Base-by-base conservation (phyloP, 2,329 filamentous ascomycete genomes). In the Cercospora beticola region DNA sequence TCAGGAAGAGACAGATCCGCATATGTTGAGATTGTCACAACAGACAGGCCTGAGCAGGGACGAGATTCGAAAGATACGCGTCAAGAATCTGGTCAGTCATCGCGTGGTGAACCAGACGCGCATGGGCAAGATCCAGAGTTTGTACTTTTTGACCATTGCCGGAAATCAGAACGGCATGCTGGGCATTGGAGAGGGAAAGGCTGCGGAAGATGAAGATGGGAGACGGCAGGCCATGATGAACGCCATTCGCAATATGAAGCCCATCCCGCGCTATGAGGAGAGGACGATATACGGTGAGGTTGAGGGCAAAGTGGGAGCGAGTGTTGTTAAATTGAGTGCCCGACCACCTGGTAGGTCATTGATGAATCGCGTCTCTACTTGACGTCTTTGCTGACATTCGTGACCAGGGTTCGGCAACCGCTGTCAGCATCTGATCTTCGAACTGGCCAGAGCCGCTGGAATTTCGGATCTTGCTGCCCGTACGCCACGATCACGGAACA, bases 31-130 rank as follows among this genome's bases (percentile, higher is more conserved):
- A 46, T 78, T 90, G 54, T 82, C 86, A 72, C 83, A 86, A 74
- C 83, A 86, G 71, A 88, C 88, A 1, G 87, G 88, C 30, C 84
- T 87, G 77, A 78, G 77, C 18, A 77, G 80, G 66, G 71, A 80
- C 1, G 77, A 86, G 68, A 82, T 90, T 62, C 75, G 76, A 26
- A 75, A 73, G 2, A 80, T 97, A 68, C 84, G 87, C 67, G 82
- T 87, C 72, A 97, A 96, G 85, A 84, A 86, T 59, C 82, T 99
- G 58, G 91, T 97, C 58, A 77, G 78, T 4, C 92, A 94, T 76
- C 81, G 82, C 49, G 95, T 99, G 68, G 85, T 88, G 72, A 98
- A 99, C 82, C 94, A 98, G 86, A 98, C 95, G 23, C 92, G 94
- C 83, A 88, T 99, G 81, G 95, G 95, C 78, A 99, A 98, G 86